Base-by-base conservation (phyloP, 371 early-diverging fungal genomes). In the Mycotypha africana region DNA sequence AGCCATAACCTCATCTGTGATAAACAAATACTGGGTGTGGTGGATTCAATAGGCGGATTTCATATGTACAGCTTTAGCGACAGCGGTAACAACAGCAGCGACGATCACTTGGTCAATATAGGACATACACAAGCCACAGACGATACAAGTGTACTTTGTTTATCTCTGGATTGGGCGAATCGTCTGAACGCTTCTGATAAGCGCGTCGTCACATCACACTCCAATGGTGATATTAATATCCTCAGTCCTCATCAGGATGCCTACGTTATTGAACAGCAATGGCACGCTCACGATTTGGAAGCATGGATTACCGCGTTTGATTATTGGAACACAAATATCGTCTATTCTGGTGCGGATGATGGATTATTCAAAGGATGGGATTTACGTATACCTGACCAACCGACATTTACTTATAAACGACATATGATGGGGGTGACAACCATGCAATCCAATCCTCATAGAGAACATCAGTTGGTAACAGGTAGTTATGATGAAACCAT, bases 281-380 rank as follows among this genome's bases (percentile, higher is more conserved):
- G 88, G 92, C 66, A 76, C 10, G 95, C 84, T 0, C 95, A 95
- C 56, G 85, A 81, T n/a, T 74, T 88, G 37, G 95, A 95, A 56
- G 93, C 95, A 2, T 96, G 97, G 97, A 91, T 89, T 48, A 78
- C 83, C 0, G 85, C 85, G 2, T 94, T 86, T 60, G 82, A 96
- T 53, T 84, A 86, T 47, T 86, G 85, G 76, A 70, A 84, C 32
- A 60, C 87, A 0, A 62, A 74, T 14, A 47, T 78, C 1, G 57
- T 92, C 0, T 92, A 81, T 50, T 52, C 62, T 22, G 88, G 92
- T 10, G 90, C 82, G 4, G 97, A 94, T 55, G 97, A 95, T 58
- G 76, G 80, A 22, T 43, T 67, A 3, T 76, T 94, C 30, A 92
- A 89, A 58, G 86, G 80, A 3, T 95, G 95, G 95, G 97, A 95